Evolutionary conservation across 2,329 filamentous ascomycete genomes (phyloP).

Genomic region (Ramichloridium luteum): DNA sequence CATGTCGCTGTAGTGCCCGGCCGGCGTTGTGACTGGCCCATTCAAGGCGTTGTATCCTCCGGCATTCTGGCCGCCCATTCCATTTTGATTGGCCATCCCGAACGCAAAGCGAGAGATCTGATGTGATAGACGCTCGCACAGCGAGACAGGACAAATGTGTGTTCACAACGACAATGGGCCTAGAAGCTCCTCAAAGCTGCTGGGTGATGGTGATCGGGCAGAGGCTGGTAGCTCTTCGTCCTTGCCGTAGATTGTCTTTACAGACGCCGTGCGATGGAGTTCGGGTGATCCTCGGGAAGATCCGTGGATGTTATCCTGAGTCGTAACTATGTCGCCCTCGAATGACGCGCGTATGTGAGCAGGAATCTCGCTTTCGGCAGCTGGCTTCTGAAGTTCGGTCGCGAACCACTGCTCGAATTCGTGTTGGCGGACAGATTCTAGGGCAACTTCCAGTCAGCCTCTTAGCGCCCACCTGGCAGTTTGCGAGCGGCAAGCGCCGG

Average conservation of each 20-base stretch:
- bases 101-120: background rate
- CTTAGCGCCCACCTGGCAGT: no score
- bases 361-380: background rate
- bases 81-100: slow-evolving; percentile 19
- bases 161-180: no score
- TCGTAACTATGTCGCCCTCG: no score
- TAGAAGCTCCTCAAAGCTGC: no score
- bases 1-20: slow-evolving; percentile 29
- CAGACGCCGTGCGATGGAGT: no score
- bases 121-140: no score
- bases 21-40: slow-evolving; percentile 22
- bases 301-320: no score
- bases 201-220: no score
- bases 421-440: no score
- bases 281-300: no score
- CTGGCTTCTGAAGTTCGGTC: background rate
- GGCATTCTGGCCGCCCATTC: slow-evolving; percentile 16
- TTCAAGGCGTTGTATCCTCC: slow-evolving; percentile 19
- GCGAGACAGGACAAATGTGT: no score
- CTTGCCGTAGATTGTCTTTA: slow-evolving; percentile 4
- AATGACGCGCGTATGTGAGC: background rate
- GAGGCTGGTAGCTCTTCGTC: slow-evolving; percentile 4
- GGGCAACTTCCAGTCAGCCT: no score
- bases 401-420: slow-evolving; percentile 1
- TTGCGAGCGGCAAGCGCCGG: background rate